These are phyloP conservation scores for Ceratocystis variospora DNA, from an alignment of 2,329 filamentous ascomycete species.

Conservation along the genomic window DNA sequence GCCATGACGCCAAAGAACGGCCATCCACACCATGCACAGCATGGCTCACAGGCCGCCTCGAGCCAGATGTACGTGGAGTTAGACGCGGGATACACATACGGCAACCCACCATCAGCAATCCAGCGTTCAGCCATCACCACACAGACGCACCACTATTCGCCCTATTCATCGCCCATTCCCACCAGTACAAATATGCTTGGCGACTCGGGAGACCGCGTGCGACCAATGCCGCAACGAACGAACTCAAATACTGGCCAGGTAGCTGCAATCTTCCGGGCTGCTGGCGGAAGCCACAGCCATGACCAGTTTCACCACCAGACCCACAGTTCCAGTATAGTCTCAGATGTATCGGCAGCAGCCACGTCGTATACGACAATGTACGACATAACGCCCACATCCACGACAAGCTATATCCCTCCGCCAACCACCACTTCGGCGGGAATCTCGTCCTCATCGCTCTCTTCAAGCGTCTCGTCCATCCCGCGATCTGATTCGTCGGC, in stretches of 20 bases:
- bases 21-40: constrained; percentile 17
- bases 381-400: neutral
- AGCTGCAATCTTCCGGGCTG: neutral
- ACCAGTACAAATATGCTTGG: neutral
- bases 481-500: neutral
- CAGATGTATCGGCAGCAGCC: neutral
- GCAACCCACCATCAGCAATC: constrained; percentile 10
- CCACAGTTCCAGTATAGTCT: neutral
- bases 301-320: neutral
- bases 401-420: neutral
- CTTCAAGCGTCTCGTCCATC: neutral
- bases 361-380: neutral
- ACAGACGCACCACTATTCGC: neutral
- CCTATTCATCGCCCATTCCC: constrained; percentile 1
- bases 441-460: neutral
- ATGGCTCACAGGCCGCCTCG: constrained; percentile 23
- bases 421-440: neutral
- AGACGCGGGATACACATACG: constrained; percentile 27
- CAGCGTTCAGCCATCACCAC: constrained; percentile 1
- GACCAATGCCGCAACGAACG: neutral
- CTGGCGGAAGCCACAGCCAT: neutral
- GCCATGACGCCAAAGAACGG: constrained; percentile 21
- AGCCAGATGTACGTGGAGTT: constrained; percentile 29
- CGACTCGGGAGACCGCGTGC: neutral
- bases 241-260: neutral